Conservation (phyloP, 768 basidiomycete genomes). For the Lentinula sp. region DNA sequence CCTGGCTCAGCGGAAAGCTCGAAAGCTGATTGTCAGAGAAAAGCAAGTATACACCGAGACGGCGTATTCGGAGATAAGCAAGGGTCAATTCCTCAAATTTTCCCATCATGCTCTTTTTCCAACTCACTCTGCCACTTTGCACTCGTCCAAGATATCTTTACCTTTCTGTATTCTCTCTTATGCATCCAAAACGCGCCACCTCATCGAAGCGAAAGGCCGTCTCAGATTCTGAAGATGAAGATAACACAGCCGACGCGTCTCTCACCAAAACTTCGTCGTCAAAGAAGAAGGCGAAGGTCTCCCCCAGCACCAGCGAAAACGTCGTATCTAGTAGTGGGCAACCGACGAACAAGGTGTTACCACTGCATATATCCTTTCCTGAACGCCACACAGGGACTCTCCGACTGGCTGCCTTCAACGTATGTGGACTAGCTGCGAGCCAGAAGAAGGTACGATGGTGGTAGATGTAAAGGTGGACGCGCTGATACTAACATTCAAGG, state of each 20-base stretch:
- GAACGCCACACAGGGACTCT: constrained; percentile 38
- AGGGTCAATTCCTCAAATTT: not conserved
- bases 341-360: constrained; percentile 70
- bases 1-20: no score
- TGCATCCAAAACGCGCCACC: constrained; percentile 24
- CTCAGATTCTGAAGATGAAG: constrained; percentile 20
- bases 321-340: constrained; percentile 27
- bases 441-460: constrained; percentile 60
- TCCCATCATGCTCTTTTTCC: not conserved
- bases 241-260: constrained; percentile 10
- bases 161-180: not conserved
- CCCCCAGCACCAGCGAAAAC: constrained; percentile 4
- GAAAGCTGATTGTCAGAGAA: no score
- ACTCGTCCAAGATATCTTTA: not conserved
- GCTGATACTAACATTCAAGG: constrained; percentile 32
- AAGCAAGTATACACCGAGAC: no score
- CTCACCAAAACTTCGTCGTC: constrained; percentile 7
- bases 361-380: constrained; percentile 55
- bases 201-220: constrained; percentile 24
- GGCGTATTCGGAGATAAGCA: no score
- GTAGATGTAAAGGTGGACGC: not conserved
- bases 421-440: constrained; percentile 69
- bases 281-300: constrained; percentile 23
- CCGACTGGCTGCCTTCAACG: constrained; percentile 71
- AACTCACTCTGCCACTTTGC: not conserved